phyloP scores from a whole-genome alignment of 2,329 filamentous ascomycete genomes.

The Neonectria punicea region DNA sequence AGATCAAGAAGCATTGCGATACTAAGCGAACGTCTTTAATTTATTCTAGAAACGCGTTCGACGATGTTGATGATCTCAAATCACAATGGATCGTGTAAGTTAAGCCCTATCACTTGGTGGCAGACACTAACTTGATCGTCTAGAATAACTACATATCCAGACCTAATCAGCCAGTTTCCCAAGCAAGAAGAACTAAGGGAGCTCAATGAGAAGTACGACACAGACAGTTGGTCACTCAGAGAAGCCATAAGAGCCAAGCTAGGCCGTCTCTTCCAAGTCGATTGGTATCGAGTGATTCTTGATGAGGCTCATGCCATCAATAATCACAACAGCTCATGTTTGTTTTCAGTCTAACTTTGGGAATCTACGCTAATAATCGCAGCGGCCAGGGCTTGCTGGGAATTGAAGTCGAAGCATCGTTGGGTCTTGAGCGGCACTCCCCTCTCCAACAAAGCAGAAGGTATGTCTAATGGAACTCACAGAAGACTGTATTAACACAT shows the following conservation, averaged over 20 bases:
- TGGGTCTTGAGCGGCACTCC: slow-evolving; percentile 53
- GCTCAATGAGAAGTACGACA: background rate
- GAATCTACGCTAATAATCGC: background rate
- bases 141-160: slow-evolving; percentile 46
- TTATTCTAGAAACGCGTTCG: slow-evolving; percentile 22
- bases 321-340: slow-evolving; percentile 52
- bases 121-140: background rate
- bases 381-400: slow-evolving; percentile 39
- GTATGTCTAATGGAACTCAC: slow-evolving; percentile 30
- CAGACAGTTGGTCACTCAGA: slow-evolving; percentile 35
- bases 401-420: slow-evolving; percentile 43
- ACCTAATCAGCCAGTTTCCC: slow-evolving; percentile 37
- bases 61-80: no score
- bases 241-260: slow-evolving; percentile 54
- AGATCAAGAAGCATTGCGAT: slow-evolving; percentile 43
- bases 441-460: slow-evolving; percentile 44
- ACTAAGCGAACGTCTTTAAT: background rate
- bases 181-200: background rate
- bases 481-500: background rate
- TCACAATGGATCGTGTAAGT: slow-evolving; percentile 25
- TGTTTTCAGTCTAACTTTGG: background rate
- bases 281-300: slow-evolving; percentile 63
- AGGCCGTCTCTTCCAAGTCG: slow-evolving; percentile 41
- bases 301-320: slow-evolving; percentile 69
- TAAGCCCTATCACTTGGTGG: background rate